Evolutionary conservation across 1,284 basidiomycete species (phyloP).

Genomic region (Ustilago cynodontis): DNA sequence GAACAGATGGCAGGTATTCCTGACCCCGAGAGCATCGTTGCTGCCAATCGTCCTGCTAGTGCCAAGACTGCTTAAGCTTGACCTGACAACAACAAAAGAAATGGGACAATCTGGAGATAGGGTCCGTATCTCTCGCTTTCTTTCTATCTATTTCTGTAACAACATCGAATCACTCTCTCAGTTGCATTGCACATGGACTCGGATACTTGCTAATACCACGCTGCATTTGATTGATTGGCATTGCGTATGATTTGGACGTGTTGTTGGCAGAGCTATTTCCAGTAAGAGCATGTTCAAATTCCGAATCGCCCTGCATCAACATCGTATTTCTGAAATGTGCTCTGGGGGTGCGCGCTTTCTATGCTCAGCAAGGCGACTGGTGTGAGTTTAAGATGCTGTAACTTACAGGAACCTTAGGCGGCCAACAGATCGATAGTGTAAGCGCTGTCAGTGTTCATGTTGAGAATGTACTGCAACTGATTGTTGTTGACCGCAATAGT

Average conservation of each 20-base stretch:
- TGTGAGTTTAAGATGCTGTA: too few species aligned
- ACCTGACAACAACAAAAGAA: background rate
- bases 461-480: too few species aligned
- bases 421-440: background rate
- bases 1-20: constrained; percentile 49
- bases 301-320: too few species aligned
- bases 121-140: background rate
- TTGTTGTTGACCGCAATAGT: too few species aligned
- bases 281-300: too few species aligned
- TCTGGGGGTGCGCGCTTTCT: too few species aligned
- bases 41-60: constrained; percentile 30
- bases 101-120: background rate
- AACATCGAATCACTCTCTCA: background rate
- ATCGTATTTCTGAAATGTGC: too few species aligned
- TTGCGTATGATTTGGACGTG: background rate
- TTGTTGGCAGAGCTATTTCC: too few species aligned
- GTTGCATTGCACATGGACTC: constrained; percentile 13
- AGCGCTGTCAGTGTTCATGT: too few species aligned
- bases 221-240: background rate
- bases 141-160: constrained; percentile 8
- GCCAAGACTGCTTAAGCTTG: constrained; percentile 19
- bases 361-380: too few species aligned
- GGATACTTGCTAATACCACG: constrained; percentile 13
- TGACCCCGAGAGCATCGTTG: constrained; percentile 40
- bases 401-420: too few species aligned